phyloP scores from a whole-genome alignment of 163 green algal genomes.

The Botryococcus braunii region DNA sequence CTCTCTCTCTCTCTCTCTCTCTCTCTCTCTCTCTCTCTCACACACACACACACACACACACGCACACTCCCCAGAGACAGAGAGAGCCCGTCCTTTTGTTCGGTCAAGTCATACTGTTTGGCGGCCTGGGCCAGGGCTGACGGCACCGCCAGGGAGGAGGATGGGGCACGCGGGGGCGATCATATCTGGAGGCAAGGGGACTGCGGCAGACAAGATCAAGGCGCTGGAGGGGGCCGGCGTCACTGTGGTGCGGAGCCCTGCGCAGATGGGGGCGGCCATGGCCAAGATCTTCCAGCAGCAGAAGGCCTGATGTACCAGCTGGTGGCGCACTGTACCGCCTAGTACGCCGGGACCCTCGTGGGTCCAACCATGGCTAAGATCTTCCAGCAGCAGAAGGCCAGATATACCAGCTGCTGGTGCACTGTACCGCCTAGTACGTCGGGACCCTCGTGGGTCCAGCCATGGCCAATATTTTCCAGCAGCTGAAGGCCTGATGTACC shows the following conservation, averaged over 20 bases:
- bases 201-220: constrained; percentile 92
- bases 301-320: too few relatives aligned
- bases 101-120: too few relatives aligned
- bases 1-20: too few relatives aligned
- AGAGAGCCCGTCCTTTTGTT: too few relatives aligned
- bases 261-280: constrained; percentile 70
- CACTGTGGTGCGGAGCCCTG: constrained; percentile 76
- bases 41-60: too few relatives aligned
- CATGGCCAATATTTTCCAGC: constrained; percentile 20
- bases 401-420: too few relatives aligned
- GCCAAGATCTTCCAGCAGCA: constrained; percentile 16
- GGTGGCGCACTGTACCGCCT: too few relatives aligned
- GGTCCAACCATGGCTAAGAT: constrained; percentile 37
- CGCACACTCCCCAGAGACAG: too few relatives aligned
- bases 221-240: constrained; percentile 87
- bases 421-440: too few relatives aligned
- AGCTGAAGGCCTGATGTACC: too few relatives aligned
- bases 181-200: constrained; percentile 95
- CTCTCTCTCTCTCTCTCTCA: too few relatives aligned
- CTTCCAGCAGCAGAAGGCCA: constrained; percentile 3
- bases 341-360: too few relatives aligned
- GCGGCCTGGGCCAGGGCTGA: constrained; percentile 69
- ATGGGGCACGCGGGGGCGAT: constrained; percentile 98
- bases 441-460: constrained; percentile 68
- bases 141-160: constrained; percentile 85